phyloP scores from a whole-genome alignment of 2,329 filamentous ascomycete species.

The Neoascochyta sp. region DNA sequence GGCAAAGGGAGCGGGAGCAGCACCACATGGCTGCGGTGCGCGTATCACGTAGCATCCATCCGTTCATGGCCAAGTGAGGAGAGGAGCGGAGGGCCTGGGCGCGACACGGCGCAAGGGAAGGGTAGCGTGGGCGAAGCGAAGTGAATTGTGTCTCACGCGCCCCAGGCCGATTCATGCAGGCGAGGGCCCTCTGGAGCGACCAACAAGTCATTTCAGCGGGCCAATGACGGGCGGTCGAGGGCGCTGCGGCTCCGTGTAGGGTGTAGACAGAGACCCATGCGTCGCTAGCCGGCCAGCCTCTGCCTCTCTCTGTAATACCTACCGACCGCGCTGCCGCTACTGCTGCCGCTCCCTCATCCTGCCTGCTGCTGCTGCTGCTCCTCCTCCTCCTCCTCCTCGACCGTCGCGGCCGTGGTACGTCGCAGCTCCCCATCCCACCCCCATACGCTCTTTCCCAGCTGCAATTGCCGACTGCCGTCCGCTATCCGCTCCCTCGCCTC shows the following conservation, averaged over 20 bases:
- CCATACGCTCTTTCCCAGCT: slow-evolving; percentile 5
- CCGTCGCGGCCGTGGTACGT: slow-evolving; percentile 26
- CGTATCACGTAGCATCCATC: slow-evolving; percentile 6
- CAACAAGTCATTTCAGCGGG: too few relatives aligned
- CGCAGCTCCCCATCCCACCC: slow-evolving; percentile 33
- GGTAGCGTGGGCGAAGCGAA: slow-evolving; percentile 6
- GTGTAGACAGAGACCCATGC: slow-evolving; percentile 1
- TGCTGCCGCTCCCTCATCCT: slow-evolving; percentile 9
- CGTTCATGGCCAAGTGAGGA: slow-evolving; percentile 6
- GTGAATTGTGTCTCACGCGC: not conserved
- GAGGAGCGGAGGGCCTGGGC: not conserved
- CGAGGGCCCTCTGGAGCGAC: too few relatives aligned
- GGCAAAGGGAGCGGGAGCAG: too few relatives aligned
- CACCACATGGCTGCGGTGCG: slow-evolving; percentile 7
- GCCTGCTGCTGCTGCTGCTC: slow-evolving; percentile 9
- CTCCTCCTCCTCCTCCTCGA: slow-evolving; percentile 23
- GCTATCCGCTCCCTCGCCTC: too few relatives aligned
- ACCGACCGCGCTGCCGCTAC: slow-evolving; percentile 8
- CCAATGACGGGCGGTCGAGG: too few relatives aligned
- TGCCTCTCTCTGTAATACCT: too few relatives aligned
- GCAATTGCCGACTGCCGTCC: too few relatives aligned
- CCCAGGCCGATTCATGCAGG: too few relatives aligned
- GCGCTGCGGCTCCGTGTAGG: not conserved
- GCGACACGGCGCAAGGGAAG: slow-evolving; percentile 1
- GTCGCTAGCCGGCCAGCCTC: slow-evolving; percentile 9